Percentiles rank a stretch among this genome's conserved stretches.
These are phyloP conservation scores for Flaveria ramosissima DNA, from an alignment of 129 eudicot genomes.

Conservation along the genomic window DNA sequence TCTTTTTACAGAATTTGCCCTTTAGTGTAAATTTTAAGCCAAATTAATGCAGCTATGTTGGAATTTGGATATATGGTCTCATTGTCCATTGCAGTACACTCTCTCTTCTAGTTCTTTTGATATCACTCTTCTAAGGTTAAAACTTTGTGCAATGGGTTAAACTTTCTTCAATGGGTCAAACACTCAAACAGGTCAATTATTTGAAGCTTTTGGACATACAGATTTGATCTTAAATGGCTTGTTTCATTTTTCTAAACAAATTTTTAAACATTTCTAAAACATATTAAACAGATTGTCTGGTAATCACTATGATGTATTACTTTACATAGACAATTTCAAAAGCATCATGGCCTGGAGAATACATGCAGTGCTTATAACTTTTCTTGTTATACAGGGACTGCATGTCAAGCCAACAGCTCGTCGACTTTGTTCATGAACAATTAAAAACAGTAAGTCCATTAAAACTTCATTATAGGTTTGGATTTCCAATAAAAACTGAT, in stretches of 20 bases:
- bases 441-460: slow-evolving; percentile 57
- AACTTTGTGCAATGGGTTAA: too few relatives aligned
- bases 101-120: too few relatives aligned
- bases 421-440: slow-evolving; percentile 72
- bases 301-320: slow-evolving; percentile 1
- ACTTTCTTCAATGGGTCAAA: too few relatives aligned
- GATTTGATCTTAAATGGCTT: not conserved
- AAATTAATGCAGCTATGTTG: too few relatives aligned
- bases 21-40: too few relatives aligned
- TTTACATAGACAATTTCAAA: not conserved
- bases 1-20: too few relatives aligned
- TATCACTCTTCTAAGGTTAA: too few relatives aligned
- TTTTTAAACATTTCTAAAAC: not conserved
- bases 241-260: not conserved
- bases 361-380: slow-evolving; percentile 7
- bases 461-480: not conserved
- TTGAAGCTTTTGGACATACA: not conserved
- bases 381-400: slow-evolving; percentile 63
- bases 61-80: too few relatives aligned
- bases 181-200: too few relatives aligned
- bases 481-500: not conserved
- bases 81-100: too few relatives aligned
- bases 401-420: slow-evolving; percentile 88
- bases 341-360: not conserved
- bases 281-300: not conserved